Base-by-base conservation (phyloP, 148 eudicot species). In the Heliosperma pusillum region DNA sequence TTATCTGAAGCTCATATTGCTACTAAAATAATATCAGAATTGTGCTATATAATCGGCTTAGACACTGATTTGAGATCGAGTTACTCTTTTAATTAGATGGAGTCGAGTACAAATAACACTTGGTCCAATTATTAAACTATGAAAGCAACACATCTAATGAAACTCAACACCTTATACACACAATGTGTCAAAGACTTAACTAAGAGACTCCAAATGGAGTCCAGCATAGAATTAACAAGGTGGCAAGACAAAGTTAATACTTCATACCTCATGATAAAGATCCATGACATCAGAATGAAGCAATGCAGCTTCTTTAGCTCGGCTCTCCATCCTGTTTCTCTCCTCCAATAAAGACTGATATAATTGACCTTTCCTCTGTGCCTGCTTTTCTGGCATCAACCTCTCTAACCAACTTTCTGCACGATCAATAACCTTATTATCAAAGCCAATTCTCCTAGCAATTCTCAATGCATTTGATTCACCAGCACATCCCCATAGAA, bases 401-500 rank as follows among this genome's bases (percentile, higher is more conserved):
- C 80, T 88, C 81, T 80, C 83, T 53, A 90, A 87, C 98, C 97
- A 94, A 72, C 60, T 75, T 62, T 83, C 81, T 68, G 97, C 98
- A 75, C 84, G 87, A 78, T 87, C 87, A 81, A 94, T 85, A 75
- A 94, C 77, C 70, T 86, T 81, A 64, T 66, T 80, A 87, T 94
- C 91, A 82, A 94, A 92, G 47, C 97, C 98, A 42, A 90, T 83
- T 76, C 87, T 81, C 85, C 85, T 85, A 73, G 98, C 98, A 86
- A 94, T 90, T 78, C 77, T 87, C 72, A 94, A 81, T 71, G 98
- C 98, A 84, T 94, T 87, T 76, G 98, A 92, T 71, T 90, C 93
- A 78, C 98, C 98, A 72, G 82, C 79, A 85, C 85, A 83, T 84
- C 97, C 97, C 97, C 98, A 92, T 30, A 90, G 79, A 79, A 94